phyloP scores from a whole-genome alignment of 805 yeast genomes.

The Cyberlindnera bimundalis region DNA sequence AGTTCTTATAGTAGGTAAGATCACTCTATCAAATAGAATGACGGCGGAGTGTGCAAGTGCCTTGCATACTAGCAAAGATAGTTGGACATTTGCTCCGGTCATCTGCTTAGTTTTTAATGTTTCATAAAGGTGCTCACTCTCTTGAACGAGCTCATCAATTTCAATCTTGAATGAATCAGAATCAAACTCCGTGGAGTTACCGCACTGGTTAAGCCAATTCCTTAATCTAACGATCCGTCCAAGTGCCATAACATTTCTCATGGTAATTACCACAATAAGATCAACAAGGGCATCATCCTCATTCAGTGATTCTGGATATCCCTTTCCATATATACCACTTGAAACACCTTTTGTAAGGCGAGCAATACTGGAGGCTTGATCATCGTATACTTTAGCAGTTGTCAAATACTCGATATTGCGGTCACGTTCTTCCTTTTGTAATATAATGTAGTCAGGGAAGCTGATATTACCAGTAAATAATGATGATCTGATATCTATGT shows the following conservation, averaged over 20 bases:
- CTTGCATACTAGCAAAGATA: background rate
- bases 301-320: background rate
- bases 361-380: background rate
- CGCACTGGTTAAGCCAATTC: constrained; percentile 3
- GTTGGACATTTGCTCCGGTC: background rate
- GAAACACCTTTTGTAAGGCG: too few relatives aligned
- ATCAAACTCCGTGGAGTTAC: constrained; percentile 3
- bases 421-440: background rate
- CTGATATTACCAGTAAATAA: constrained; percentile 2
- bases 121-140: background rate
- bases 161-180: background rate
- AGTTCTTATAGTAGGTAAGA: constrained; percentile 1
- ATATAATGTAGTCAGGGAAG: constrained; percentile 2
- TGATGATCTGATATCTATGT: background rate
- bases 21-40: constrained; percentile 2
- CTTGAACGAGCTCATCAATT: background rate
- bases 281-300: background rate
- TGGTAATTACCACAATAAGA: background rate
- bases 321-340: too few relatives aligned
- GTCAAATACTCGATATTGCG: background rate
- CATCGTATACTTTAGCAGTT: background rate
- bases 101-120: too few relatives aligned
- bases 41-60: background rate
- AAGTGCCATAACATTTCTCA: constrained; percentile 1
- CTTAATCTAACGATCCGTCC: background rate